Evolutionary conservation across 208 protist species (phyloP), one percentile per base, ranked within the genome.

Genomic region (Wallacemonas sp.): DNA sequence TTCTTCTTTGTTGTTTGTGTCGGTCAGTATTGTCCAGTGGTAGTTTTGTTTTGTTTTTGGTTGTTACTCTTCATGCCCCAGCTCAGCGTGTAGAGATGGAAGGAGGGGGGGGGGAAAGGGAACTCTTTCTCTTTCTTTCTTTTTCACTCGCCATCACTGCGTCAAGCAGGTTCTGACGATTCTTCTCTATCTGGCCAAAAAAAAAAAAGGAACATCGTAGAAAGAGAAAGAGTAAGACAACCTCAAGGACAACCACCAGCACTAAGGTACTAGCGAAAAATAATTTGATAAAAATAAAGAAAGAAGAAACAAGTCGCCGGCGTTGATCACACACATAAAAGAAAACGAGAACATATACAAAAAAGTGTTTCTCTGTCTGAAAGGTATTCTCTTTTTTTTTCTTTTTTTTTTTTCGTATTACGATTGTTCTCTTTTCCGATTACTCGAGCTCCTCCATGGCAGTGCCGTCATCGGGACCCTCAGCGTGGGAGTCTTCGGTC

Each of bases 401-500:
- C 28, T 31, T 75, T 54, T 56, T 60, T 58, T 55, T 53, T 33
- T 53, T 56, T 67, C 17, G 61, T 61, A 68, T 63, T 56, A 3
- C 66, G 22, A 2, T 27, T 28, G 33, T 42, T 47, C 54, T 55
- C 36, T 65, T 68, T 24, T 46, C 26, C 54, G 17, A 4, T 72
- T 94, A 96, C 84, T 96, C 87, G 21, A 94, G 79, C 53, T 96
- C 87, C 75, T 91, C 82, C 87, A 95, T 91, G 28, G 85, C 86
- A 8, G 85, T 91, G 58, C 85, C 87, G 62, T 93, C 87, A 55
- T 96, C 87, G 34, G 73, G 78, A 58, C 80, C 86, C 46, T 93
- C 87, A 17, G 84, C 80, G 56, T 89, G 80, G n/a, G 86, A 71
- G 77, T 95, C 89, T 77, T 97, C 92, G 12, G 97, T 98, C 98